Evolutionary conservation across 257 asterid genomes (phyloP).

Genomic region (Datura wrightii): DNA sequence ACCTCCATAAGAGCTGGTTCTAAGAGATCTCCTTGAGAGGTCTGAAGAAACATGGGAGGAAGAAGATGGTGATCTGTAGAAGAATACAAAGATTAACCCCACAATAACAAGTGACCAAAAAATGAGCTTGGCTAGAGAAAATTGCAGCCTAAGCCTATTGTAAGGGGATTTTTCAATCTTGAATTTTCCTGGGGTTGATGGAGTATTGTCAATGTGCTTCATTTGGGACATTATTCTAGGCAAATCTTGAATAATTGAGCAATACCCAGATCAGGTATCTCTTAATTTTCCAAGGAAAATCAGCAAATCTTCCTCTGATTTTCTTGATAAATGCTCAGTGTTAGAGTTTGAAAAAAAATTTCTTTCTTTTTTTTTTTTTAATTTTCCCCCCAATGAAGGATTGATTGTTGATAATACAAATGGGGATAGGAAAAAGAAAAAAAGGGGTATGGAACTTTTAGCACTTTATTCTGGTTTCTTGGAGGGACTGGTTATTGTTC

Average conservation of each 20-base stretch:
- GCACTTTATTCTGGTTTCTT: constrained; percentile 44
- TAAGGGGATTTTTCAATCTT: constrained; percentile 92
- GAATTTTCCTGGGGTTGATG: constrained; percentile 91
- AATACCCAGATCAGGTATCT: constrained; percentile 43
- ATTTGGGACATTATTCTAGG: constrained; percentile 50
- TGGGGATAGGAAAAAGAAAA: constrained; percentile 3
- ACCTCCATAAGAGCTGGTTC: constrained; percentile 64
- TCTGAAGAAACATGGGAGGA: constrained; percentile 62
- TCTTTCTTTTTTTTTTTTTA: neutral
- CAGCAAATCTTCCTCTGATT: constrained; percentile 21
- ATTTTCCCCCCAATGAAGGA: neutral
- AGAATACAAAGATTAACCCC: constrained; percentile 76
- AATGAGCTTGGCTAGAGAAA: constrained; percentile 75
- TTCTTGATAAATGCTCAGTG: too few species aligned
- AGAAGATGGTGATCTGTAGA: constrained; percentile 75
- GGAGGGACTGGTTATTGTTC: constrained; percentile 42
- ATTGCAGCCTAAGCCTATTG: constrained; percentile 72
- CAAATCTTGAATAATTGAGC: constrained; percentile 48
- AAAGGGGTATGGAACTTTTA: constrained; percentile 23
- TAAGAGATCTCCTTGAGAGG: constrained; percentile 85
- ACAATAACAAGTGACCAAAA: constrained; percentile 84
- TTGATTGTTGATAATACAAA: constrained; percentile 8
- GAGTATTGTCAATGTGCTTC: constrained; percentile 85
- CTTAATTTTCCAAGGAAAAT: constrained; percentile 29
- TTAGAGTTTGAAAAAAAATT: constrained; percentile 26